Evolutionary conservation across 371 early-diverging fungal species (phyloP), one percentile per base, ranked within the genome.

Genomic region (Syncephalastrum sp.): DNA sequence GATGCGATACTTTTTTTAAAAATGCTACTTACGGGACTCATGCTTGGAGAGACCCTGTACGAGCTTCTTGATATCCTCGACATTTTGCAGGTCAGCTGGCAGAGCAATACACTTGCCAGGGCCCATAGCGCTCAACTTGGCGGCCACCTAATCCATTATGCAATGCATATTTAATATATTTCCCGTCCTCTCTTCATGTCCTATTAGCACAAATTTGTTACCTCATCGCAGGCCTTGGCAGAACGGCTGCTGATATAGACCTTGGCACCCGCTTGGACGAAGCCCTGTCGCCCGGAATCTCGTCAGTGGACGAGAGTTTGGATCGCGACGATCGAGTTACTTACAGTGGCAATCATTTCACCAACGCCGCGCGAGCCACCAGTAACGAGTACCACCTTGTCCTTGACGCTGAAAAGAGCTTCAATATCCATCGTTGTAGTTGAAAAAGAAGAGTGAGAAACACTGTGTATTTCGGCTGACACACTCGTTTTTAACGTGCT

Each of bases 381-480:
- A 16, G 95, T 96, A 17, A 96, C 88, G 27, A 96, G 81, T 13
- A 92, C 95, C 4, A 95, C 89, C 73, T 94, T 95, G 64, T 82
- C 90, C 60, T 88, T 82, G 51, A 95, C 92, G 23, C 74, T 74
- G 63, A 94, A 94, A 19, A 96, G 82, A 5, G 66, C 59, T 60
- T 72, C 52, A 10, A 33, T 33, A 33, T 33, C 38, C 38, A 33
- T 33, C 8, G 38, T 33, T 33, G 7, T 12, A 10, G 2, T 0
- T 33, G 29, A 7, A 33, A 33, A 33, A 33, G 38, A 33, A 12
- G 38, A 33, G 38, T 33, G 38, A 33, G 38, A 33, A 33, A 33
- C 2, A 10, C 38, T 12, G 38, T 33, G 38, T 33, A 33, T 33
- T 33, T 33, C 38, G 38, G 38, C 38, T 33, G 38, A 33, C 38